A percentile compares a stretch with the other conserved stretches of the same genome.
phyloP scores from a whole-genome alignment of 1,284 basidiomycete species.

The Fomitopsis betulina region DNA sequence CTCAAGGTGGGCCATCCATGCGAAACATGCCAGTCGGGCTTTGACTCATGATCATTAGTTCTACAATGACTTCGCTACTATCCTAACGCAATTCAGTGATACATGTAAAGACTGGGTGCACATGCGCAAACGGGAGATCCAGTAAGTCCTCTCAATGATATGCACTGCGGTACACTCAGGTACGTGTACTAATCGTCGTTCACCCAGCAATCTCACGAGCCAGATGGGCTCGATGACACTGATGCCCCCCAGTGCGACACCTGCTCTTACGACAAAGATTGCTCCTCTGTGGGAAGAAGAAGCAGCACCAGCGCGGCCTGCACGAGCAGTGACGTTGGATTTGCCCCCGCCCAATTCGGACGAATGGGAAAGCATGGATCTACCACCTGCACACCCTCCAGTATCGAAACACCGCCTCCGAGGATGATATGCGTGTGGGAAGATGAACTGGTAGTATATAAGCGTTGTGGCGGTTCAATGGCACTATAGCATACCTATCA shows the following conservation, averaged over 20 bases:
- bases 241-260: conserved; percentile 5
- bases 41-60: conserved; percentile 46
- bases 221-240: conserved; percentile 21
- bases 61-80: conserved; percentile 75
- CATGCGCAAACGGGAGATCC: conserved; percentile 62
- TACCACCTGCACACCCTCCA: conserved; percentile 26
- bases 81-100: conserved; percentile 72
- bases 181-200: background rate
- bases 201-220: conserved; percentile 18
- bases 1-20: conserved; percentile 52
- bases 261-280: background rate
- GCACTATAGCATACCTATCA: background rate
- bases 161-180: background rate
- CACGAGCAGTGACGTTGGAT: conserved; percentile 18
- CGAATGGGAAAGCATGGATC: conserved; percentile 41
- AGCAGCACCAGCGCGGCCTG: background rate
- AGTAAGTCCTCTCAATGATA: conserved; percentile 19
- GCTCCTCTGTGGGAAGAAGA: background rate
- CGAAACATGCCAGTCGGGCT: background rate
- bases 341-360: conserved; percentile 44
- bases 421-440: background rate
- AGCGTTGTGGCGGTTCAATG: background rate
- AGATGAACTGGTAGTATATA: background rate
- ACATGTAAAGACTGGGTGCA: conserved; percentile 72
- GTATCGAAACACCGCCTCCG: background rate